These are phyloP conservation scores for Tuber brumale DNA, from an alignment of 495 filamentous ascomycete species.

Conservation along the genomic window DNA sequence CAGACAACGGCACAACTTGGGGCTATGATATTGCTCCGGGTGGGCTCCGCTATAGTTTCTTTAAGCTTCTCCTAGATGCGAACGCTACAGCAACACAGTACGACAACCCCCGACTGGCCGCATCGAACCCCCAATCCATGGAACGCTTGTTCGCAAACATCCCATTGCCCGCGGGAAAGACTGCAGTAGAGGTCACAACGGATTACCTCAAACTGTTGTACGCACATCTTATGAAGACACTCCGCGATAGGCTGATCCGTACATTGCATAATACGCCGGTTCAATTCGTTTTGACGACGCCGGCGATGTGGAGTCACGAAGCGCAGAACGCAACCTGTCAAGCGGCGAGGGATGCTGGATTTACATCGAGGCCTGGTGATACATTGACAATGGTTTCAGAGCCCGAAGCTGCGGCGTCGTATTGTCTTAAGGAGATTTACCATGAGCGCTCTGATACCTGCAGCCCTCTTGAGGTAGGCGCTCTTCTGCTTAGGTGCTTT, in stretches of 20 bases:
- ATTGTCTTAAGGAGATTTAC: constrained; percentile 26
- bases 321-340: constrained; percentile 38
- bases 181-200: constrained; percentile 1
- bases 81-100: constrained; percentile 8
- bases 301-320: constrained; percentile 43
- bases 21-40: constrained; percentile 18
- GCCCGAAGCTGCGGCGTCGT: constrained; percentile 42
- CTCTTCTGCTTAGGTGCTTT: not conserved
- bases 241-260: not conserved
- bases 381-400: constrained; percentile 41
- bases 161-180: constrained; percentile 13
- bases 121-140: constrained; percentile 7
- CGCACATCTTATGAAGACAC: constrained; percentile 13
- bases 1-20: not conserved
- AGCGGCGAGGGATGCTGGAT: constrained; percentile 42
- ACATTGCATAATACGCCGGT: constrained; percentile 36
- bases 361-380: constrained; percentile 35
- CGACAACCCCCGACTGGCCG: constrained; percentile 13
- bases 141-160: constrained; percentile 4
- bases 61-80: constrained; percentile 23
- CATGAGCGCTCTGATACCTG: not conserved
- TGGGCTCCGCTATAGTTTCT: constrained; percentile 12
- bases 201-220: constrained; percentile 22
- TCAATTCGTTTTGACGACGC: constrained; percentile 43
- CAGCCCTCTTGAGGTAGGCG: constrained; percentile 7